Conservation (phyloP, 495 filamentous ascomycete species). For the Hapsidospora chrysogenum region DNA sequence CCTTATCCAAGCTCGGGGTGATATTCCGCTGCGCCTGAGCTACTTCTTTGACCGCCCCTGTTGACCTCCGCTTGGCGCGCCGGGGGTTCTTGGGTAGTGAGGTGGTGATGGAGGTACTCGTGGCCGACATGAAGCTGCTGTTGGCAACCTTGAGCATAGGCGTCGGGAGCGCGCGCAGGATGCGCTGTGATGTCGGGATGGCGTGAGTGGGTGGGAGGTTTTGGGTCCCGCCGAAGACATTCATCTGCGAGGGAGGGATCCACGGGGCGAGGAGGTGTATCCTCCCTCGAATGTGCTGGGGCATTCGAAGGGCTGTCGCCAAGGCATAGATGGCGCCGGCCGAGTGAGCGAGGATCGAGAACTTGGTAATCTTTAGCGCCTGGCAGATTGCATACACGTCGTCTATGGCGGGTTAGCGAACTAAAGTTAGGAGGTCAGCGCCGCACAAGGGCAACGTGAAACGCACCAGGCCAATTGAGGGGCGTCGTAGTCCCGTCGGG, state of each 20-base stretch:
- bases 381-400: conserved; percentile 94
- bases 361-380: conserved; percentile 80
- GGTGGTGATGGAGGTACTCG: conserved; percentile 74
- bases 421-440: conserved; percentile 6
- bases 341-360: conserved; percentile 94
- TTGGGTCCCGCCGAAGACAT: conserved; percentile 54
- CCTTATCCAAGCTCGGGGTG: conserved; percentile 20
- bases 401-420: conserved; percentile 33
- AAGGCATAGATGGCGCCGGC: conserved; percentile 96
- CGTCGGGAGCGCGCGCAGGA: conserved; percentile 80
- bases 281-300: conserved; percentile 84
- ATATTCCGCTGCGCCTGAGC: conserved; percentile 10
- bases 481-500: conserved; percentile 66
- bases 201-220: conserved; percentile 61
- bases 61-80: conserved; percentile 41
- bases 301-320: conserved; percentile 88
- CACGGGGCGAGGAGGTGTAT: conserved; percentile 93
- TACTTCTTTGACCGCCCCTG: conserved; percentile 17
- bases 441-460: background rate
- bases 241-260: conserved; percentile 97
- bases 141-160: conserved; percentile 88
- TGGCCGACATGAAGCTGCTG: conserved; percentile 84
- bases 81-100: conserved; percentile 60
- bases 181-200: conserved; percentile 79
- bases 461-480: conserved; percentile 82